Conservation (phyloP, 139 green algal genomes). For the Closterium sp. region DNA sequence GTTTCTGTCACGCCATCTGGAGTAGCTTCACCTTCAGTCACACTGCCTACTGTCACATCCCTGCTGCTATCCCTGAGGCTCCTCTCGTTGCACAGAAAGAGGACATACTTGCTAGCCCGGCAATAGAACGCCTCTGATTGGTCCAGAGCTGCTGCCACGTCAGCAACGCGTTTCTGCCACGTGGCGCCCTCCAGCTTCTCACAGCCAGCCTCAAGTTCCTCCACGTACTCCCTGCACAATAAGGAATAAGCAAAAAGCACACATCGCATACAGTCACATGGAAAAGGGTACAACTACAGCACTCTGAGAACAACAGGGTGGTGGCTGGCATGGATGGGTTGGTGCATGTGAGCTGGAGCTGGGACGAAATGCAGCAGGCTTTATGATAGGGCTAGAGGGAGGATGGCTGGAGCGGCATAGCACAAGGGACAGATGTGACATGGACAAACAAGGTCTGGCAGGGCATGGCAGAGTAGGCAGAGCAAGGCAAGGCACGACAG, state of each 20-base stretch:
- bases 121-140: not conserved
- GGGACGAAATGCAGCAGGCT: too few species aligned
- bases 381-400: too few species aligned
- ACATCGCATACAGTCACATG: too few species aligned
- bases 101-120: not conserved
- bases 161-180: not conserved
- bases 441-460: not conserved
- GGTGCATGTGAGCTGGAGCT: too few species aligned
- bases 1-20: not conserved
- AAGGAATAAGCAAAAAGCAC: too few species aligned
- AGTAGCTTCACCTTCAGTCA: not conserved
- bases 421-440: not conserved
- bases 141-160: not conserved
- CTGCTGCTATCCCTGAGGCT: not conserved
- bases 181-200: not conserved
- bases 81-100: not conserved
- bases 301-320: too few species aligned
- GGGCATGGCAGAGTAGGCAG: not conserved
- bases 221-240: not conserved
- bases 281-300: too few species aligned
- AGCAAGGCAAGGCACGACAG: not conserved
- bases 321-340: too few species aligned
- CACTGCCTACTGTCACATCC: not conserved
- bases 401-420: too few species aligned
- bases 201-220: not conserved